A percentile compares a stretch with the other conserved stretches of the same genome.
phyloP scores from a whole-genome alignment of 2,329 filamentous ascomycete genomes.

The Epichloe hybrida region DNA sequence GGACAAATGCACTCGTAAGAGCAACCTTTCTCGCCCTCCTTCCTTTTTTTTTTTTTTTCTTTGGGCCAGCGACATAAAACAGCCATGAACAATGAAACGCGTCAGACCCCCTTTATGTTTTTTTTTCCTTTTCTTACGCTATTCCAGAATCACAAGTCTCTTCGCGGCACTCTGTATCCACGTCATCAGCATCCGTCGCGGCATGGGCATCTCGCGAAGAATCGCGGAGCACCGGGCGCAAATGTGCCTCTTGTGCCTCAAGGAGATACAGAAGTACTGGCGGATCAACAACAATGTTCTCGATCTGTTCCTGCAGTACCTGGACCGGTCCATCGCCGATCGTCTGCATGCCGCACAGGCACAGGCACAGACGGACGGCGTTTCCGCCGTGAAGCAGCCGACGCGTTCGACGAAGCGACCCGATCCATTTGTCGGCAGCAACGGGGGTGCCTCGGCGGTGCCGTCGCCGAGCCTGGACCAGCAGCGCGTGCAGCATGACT shows the following conservation, averaged over 20 bases:
- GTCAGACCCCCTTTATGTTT: no score
- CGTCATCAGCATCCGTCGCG: slow-evolving; percentile 21
- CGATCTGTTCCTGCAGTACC: slow-evolving; percentile 24
- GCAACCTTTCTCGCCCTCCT: background rate
- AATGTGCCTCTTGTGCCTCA: slow-evolving; percentile 23
- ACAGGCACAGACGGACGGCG: slow-evolving; percentile 6
- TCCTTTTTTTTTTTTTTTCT: no score
- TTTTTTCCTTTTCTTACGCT: background rate
- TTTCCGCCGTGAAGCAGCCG: background rate
- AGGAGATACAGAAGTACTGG: slow-evolving; percentile 27
- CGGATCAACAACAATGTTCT: slow-evolving; percentile 26
- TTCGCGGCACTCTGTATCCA: slow-evolving; percentile 26
- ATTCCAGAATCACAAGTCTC: slow-evolving; percentile 20
- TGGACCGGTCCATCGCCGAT: slow-evolving; percentile 24
- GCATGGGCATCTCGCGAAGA: slow-evolving; percentile 18
- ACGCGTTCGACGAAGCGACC: background rate
- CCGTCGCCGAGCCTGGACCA: slow-evolving; percentile 5
- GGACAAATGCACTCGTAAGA: slow-evolving; percentile 24
- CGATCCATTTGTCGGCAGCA: slow-evolving; percentile 2
- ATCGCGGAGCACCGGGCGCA: slow-evolving; percentile 25
- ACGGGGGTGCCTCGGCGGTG: background rate
- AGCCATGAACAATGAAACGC: no score
- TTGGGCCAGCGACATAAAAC: no score
- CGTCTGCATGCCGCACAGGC: slow-evolving; percentile 15
- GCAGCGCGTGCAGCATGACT: slow-evolving; percentile 11